These are phyloP conservation scores for Penicillium griseofulvum DNA, from an alignment of 2,329 filamentous ascomycete genomes.

Conservation along the genomic window DNA sequence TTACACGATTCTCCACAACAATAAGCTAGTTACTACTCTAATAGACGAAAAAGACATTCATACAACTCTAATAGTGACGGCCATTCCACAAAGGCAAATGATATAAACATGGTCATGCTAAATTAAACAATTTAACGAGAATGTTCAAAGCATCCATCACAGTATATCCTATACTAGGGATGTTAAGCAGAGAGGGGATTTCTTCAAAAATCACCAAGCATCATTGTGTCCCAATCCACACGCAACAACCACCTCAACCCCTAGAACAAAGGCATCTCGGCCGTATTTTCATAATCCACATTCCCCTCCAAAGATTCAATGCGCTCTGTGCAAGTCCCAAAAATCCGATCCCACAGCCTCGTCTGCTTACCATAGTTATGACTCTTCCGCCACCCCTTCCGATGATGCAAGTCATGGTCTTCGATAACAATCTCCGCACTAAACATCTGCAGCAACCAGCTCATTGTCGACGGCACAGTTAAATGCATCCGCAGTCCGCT, in stretches of 20 bases:
- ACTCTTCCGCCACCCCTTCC: constrained; percentile 41
- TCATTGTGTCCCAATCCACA: neutral
- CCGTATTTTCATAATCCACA: constrained; percentile 34
- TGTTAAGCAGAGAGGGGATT: no score
- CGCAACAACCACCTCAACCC: no score
- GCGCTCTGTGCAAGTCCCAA: constrained; percentile 37
- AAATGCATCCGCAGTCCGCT: constrained; percentile 34
- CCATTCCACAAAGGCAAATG: no score
- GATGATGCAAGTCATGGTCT: constrained; percentile 44
- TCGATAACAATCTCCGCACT: constrained; percentile 45
- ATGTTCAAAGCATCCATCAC: no score
- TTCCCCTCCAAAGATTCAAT: constrained; percentile 38
- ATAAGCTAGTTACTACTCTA: no score
- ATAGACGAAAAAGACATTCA: no score
- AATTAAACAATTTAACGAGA: no score
- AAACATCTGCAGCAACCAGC: constrained; percentile 35
- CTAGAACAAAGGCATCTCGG: constrained; percentile 32
- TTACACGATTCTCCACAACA: no score
- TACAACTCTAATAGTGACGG: no score
- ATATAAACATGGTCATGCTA: no score
- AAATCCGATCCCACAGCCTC: constrained; percentile 38
- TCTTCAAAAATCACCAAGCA: neutral
- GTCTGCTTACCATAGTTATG: constrained; percentile 38
- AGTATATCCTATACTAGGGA: no score
- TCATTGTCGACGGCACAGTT: constrained; percentile 37